Percentiles rank a stretch among this genome's conserved stretches.
These are phyloP conservation scores for Starmerella etchellsii DNA, from an alignment of 805 yeast genomes.

Conservation along the genomic window DNA sequence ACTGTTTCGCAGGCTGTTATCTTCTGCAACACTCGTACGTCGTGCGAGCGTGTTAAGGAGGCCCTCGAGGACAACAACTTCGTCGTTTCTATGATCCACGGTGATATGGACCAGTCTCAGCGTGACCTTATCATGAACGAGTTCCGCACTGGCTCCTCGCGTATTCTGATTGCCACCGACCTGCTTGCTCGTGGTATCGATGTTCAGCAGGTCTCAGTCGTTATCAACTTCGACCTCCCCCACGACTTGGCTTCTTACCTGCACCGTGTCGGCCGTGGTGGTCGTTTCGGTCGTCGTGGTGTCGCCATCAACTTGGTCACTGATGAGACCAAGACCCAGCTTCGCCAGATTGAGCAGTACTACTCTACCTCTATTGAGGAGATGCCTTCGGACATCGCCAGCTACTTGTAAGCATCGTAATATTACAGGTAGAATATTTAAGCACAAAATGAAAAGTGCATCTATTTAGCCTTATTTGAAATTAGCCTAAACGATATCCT, in stretches of 20 bases:
- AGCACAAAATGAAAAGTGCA: neutral
- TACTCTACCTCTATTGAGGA: slow-evolving; percentile 83
- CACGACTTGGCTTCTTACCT: slow-evolving; percentile 83
- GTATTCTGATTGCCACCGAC: slow-evolving; percentile 87
- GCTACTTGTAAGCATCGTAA: slow-evolving; percentile 19
- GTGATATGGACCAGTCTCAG: slow-evolving; percentile 88
- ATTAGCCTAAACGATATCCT: no score
- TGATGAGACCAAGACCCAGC: slow-evolving; percentile 53
- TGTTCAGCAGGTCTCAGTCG: slow-evolving; percentile 92
- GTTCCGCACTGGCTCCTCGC: slow-evolving; percentile 85
- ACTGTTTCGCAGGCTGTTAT: slow-evolving; percentile 96
- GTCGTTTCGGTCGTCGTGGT: slow-evolving; percentile 98
- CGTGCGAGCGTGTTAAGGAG: slow-evolving; percentile 79
- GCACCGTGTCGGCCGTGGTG: slow-evolving; percentile 97
- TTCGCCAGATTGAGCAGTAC: slow-evolving; percentile 79
- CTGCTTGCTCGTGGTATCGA: slow-evolving; percentile 97
- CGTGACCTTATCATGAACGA: slow-evolving; percentile 92
- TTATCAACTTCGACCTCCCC: slow-evolving; percentile 88
- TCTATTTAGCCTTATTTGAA: neutral
- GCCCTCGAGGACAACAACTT: slow-evolving; percentile 66
- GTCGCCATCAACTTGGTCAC: slow-evolving; percentile 92
- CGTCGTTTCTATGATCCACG: slow-evolving; percentile 90
- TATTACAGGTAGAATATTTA: neutral
- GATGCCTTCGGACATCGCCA: slow-evolving; percentile 56
- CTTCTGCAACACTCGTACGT: slow-evolving; percentile 89